Evolutionary conservation across 495 filamentous ascomycete species (phyloP).

Genomic region (Aspergillus heteromorphus): DNA sequence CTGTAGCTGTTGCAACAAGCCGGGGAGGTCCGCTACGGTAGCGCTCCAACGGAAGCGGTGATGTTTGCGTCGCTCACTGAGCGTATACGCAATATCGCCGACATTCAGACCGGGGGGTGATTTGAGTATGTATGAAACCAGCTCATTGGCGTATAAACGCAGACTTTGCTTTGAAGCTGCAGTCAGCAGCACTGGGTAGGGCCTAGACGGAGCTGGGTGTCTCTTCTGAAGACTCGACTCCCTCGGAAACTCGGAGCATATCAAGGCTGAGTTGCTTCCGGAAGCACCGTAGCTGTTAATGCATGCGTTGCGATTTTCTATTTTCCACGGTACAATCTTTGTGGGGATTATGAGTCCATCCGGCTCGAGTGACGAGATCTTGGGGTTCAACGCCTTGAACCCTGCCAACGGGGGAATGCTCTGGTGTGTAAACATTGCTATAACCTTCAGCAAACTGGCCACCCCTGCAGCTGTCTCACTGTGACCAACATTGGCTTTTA

Average conservation of each 20-base stretch:
- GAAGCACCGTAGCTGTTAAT: background rate
- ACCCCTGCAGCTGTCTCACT: slow-evolving; percentile 32
- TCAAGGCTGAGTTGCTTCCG: background rate
- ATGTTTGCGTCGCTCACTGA: slow-evolving; percentile 66
- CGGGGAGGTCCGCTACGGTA: slow-evolving; percentile 1
- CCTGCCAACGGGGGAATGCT: slow-evolving; percentile 34
- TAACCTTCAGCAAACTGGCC: slow-evolving; percentile 27
- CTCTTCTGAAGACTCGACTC: background rate
- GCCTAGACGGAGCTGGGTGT: background rate
- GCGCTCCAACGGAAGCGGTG: slow-evolving; percentile 47
- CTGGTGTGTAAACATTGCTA: slow-evolving; percentile 29
- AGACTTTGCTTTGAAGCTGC: slow-evolving; percentile 19
- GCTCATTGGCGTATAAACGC: slow-evolving; percentile 23
- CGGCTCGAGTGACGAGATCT: background rate
- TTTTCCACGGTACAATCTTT: background rate
- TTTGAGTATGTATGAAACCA: slow-evolving; percentile 42
- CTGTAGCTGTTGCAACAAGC: slow-evolving; percentile 25
- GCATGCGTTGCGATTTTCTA: background rate
- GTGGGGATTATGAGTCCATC: slow-evolving; percentile 20
- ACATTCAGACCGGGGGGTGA: slow-evolving; percentile 40
- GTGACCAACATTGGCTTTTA: slow-evolving; percentile 45
- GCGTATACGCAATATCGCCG: slow-evolving; percentile 61
- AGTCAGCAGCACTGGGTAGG: slow-evolving; percentile 8
- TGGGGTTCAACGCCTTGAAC: slow-evolving; percentile 38
- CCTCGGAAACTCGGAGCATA: background rate